Evolutionary conservation across 306 rosid genomes (phyloP), one percentile per base, ranked within the genome.

Genomic region (Datisca glomerata): DNA sequence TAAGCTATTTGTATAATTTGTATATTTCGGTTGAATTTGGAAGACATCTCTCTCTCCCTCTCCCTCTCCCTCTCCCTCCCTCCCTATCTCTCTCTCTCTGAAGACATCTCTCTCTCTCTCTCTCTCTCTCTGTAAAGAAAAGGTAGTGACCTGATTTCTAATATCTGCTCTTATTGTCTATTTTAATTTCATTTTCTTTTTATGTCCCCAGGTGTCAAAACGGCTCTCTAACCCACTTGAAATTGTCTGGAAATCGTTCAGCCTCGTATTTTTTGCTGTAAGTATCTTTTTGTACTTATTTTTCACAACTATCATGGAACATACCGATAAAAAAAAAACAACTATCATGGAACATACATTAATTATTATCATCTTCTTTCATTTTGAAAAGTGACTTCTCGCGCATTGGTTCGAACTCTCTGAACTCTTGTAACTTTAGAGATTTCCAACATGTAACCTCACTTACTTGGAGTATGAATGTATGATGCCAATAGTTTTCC

Each of bases 211-310:
- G 96, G 76, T 41, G 51, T 73, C 94, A 2, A 69, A 44, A 59
- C 69, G 66, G 66, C 86, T 91, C 60, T 50, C 96, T 21, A 84
- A 68, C 72, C 98, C 96, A 12, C 53, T 91, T 27, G 93, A 78
- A 74, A 71, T 89, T 54, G 43, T 78, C 36, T 89, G 95, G 95
- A 80, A 89, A 64, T 89, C 93, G 13, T 89, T 89, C 86, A 80
- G 74, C 73, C 98, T 89, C 49, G 79, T 89, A 59, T 84, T 89
- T 53, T 85, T 84, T 52, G 95, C 95, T n/a, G 93, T 89, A 64
- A 89, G 93, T 23, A 40, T 25, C 47, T 46, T 63, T 35, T 22
- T 7, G 14, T 49, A 42, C 36, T 22, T 12, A 19, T 16, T 22
- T 10, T 35, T 49, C n/a, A 14, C 14, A 8, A 31, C n/a, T 3